Percentiles rank a stretch among this genome's conserved stretches.
These are phyloP conservation scores for Colletotrichum graminicola DNA, from an alignment of 2,329 filamentous ascomycete species.

Conservation along the genomic window DNA sequence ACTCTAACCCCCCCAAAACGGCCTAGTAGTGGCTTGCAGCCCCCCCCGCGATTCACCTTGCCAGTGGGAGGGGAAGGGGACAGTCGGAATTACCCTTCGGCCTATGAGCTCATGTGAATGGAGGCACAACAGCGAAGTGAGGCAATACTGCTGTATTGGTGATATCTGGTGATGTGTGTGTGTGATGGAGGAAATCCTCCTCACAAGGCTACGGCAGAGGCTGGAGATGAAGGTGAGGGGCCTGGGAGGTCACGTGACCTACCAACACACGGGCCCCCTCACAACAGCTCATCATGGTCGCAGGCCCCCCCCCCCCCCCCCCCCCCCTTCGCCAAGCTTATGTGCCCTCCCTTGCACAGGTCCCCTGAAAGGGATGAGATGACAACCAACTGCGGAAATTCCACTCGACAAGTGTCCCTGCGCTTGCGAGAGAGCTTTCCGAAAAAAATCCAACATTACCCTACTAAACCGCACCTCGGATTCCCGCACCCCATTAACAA, in stretches of 20 bases:
- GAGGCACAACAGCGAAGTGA: no score
- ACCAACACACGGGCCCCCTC: no score
- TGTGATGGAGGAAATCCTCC: no score
- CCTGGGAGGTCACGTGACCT: no score
- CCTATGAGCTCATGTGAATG: neutral
- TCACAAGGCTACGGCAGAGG: no score
- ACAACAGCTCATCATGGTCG: neutral
- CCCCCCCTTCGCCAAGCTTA: slow-evolving; percentile 3
- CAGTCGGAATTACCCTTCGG: slow-evolving; percentile 13
- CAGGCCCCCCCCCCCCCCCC: neutral
- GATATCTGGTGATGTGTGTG: no score
- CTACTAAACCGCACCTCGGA: neutral
- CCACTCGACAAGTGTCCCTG: slow-evolving; percentile 26
- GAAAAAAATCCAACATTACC: neutral
- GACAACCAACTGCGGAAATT: slow-evolving; percentile 5
- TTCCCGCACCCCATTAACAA: neutral
- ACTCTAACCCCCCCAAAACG: neutral
- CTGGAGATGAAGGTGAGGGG: no score
- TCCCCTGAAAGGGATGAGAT: slow-evolving; percentile 9
- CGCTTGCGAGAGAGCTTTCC: neutral
- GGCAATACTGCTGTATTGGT: no score
- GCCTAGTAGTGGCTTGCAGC: slow-evolving; percentile 5
- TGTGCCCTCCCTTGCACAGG: neutral
- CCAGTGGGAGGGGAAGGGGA: no score
- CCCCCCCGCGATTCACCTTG: neutral